phyloP scores from a whole-genome alignment of 176 grass and related monocot species.

The Phragmites australis region DNA sequence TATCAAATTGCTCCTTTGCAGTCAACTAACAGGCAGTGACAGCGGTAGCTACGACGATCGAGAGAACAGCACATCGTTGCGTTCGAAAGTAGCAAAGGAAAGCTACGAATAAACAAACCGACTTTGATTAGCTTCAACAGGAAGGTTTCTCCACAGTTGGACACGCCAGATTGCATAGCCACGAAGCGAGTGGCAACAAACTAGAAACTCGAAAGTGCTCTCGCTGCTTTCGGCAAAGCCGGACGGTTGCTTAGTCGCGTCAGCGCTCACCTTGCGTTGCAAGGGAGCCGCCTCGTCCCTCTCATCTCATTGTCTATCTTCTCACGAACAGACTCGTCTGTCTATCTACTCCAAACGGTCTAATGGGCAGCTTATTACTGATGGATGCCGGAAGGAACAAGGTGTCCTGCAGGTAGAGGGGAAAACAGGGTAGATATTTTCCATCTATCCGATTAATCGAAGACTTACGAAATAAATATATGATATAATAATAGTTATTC shows the following conservation, averaged over 20 bases:
- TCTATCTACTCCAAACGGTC: background rate
- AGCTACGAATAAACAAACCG: background rate
- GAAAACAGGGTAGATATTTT: no score
- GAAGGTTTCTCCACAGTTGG: background rate
- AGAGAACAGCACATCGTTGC: background rate
- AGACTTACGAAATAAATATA: no score
- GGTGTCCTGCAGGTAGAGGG: no score
- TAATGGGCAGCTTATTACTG: no score
- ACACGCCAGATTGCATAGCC: background rate
- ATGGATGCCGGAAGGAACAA: no score
- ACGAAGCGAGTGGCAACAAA: background rate
- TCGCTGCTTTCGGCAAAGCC: slow-evolving; percentile 3
- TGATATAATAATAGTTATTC: no score
- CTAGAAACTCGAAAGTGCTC: background rate
- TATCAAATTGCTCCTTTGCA: no score
- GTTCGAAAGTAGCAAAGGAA: background rate
- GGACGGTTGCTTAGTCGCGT: background rate
- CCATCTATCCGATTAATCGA: no score
- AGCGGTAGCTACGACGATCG: background rate
- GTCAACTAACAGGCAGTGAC: no score
- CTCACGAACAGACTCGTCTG: background rate
- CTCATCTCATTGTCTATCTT: background rate
- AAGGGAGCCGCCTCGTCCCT: background rate
- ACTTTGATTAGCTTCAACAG: background rate
- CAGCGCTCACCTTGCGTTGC: background rate